These are phyloP conservation scores for Zostera marina DNA, from an alignment of 116 monocot genomes.

Conservation along the genomic window DNA sequence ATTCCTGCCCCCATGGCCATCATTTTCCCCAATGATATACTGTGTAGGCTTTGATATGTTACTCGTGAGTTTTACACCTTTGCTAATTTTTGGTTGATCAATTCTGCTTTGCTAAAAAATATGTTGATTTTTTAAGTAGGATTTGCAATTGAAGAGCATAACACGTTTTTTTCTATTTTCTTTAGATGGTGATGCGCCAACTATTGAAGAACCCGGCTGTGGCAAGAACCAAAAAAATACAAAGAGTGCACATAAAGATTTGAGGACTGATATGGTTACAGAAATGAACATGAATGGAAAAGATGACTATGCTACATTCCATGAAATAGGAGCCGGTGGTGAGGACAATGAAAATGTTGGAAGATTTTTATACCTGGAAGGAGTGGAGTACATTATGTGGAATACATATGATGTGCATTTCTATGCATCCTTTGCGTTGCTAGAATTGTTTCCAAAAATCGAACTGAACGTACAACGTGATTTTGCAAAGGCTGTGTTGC, in stretches of 20 bases:
- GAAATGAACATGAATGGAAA: conserved; percentile 11
- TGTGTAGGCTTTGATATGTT: too few species aligned
- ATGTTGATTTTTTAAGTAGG: too few species aligned
- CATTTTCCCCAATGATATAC: too few species aligned
- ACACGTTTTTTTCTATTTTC: not conserved
- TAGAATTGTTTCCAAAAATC: conserved; percentile 92
- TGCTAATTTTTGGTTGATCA: too few species aligned
- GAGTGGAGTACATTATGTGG: conserved; percentile 98
- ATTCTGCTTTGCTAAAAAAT: too few species aligned
- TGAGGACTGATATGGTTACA: conserved; percentile 8
- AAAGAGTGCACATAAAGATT: conserved; percentile 17
- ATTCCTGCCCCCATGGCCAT: too few species aligned
- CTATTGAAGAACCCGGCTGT: conserved; percentile 23
- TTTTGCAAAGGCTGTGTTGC: conserved; percentile 75
- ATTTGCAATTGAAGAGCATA: not conserved
- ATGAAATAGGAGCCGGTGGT: not conserved
- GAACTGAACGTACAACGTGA: conserved; percentile 87
- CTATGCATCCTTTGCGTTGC: conserved; percentile 94
- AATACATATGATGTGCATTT: conserved; percentile 97
- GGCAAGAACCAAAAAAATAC: conserved; percentile 20
- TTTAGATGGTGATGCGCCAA: conserved; percentile 68
- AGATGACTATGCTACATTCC: conserved; percentile 14
- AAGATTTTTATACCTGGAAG: conserved; percentile 87
- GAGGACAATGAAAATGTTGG: conserved; percentile 50
- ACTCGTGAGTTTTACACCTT: too few species aligned